Evolutionary conservation across 495 filamentous ascomycete species (phyloP), one percentile per base, ranked within the genome.

Genomic region (Daldinia vernicosa): DNA sequence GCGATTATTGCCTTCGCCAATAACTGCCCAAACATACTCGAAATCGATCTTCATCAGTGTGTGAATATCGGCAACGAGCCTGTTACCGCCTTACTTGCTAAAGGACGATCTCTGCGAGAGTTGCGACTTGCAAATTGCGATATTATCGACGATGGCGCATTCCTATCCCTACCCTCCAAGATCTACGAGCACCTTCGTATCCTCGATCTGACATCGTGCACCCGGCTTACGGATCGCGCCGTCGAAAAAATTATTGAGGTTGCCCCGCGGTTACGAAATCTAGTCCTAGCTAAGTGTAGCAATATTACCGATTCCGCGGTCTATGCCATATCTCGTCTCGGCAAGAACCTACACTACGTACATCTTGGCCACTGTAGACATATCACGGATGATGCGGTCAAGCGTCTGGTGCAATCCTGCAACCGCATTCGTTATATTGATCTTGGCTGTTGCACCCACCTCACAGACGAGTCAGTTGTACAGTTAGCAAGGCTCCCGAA

Each of bases 371-470:
- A 99, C 77, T 99, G 96, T 78, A 86, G 87, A 15, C 87, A 93
- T 43, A 93, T 99, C 72, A 97, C 94, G 0, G 96, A 99, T 80
- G 78, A 84, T 11, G 93, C 92, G 6, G 93, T 99, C 7, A 89
- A 90, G 55, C 88, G 89, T 43, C 84, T 99, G 7, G 93, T 97
- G 39, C 89, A 90, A 66, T 80, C 80, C 43, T 99, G 96, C 83
- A 98, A 94, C 80, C 88, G 96, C 33, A 98, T 99, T 69, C 86
- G 96, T 55, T 99, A 99, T 74, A 98, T 99, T 61, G 96, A 99
- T 75, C 80, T 99, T 54, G 96, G 96, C 11, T 98, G 96, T 82
- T 99, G 96, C 79, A 85, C 84, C n/a, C 89, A 90, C 66, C 84
- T 99, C 56, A 98, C 96, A 0, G 95, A 99, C 72, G 80, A 80